Evolutionary conservation across 2,329 filamentous ascomycete species (phyloP).

Genomic region (Phialocephala sp.): DNA sequence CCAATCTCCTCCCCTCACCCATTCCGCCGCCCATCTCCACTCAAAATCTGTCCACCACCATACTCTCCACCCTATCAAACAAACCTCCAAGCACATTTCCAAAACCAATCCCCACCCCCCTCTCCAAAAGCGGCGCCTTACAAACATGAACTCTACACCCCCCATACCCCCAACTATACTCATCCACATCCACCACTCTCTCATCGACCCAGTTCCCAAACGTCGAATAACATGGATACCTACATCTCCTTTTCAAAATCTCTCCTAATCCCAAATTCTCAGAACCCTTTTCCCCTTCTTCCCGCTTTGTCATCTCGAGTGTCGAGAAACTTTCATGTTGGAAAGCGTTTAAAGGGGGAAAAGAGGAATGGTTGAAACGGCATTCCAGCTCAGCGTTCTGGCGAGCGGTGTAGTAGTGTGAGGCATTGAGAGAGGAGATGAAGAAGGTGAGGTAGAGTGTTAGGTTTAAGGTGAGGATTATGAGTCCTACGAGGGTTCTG

Average conservation of each 20-base stretch:
- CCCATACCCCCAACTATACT: not conserved
- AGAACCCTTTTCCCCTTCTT: not conserved
- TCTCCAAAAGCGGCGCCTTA: not conserved
- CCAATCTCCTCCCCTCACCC: not conserved
- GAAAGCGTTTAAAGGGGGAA: not conserved
- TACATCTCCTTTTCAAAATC: not conserved
- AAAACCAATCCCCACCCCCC: constrained; percentile 1
- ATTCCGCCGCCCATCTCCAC: not conserved
- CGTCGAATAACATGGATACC: not conserved
- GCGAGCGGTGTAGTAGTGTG: not conserved
- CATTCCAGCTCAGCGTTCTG: not conserved
- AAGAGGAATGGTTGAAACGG: not conserved
- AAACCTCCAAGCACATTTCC: not conserved
- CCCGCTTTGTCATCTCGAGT: not conserved
- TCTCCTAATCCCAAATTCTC: not conserved
- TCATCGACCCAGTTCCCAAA: not conserved
- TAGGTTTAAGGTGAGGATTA: not conserved
- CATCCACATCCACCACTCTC: not conserved
- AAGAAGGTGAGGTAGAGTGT: not conserved
- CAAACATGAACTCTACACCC: not conserved
- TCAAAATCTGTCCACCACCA: not conserved
- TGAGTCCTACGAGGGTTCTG: not conserved
- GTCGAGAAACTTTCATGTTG: no score
- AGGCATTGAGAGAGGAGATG: not conserved
- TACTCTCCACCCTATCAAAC: not conserved